Conservation (phyloP, 768 basidiomycete species). For the Mrakia hoshinonis region DNA sequence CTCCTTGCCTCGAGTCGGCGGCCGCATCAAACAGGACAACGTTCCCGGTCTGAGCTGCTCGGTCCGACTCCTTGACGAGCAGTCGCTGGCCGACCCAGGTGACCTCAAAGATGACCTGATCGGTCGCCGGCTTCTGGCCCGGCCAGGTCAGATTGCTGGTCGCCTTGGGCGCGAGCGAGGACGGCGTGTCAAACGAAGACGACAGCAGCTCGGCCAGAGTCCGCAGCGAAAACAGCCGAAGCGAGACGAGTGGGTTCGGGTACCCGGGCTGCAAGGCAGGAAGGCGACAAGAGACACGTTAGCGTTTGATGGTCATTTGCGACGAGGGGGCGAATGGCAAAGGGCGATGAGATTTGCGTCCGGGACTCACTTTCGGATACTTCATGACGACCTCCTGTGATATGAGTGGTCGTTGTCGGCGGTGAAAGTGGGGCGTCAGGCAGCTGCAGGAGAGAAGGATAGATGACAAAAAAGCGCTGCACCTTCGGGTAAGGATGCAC, state of each 20-base stretch:
- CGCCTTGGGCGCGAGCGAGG: conserved; percentile 49
- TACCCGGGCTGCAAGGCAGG: conserved; percentile 32
- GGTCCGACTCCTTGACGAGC: conserved; percentile 68
- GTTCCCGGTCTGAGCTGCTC: conserved; percentile 69
- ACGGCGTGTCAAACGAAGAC: neutral
- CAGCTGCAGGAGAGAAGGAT: too few species aligned
- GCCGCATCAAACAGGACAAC: conserved; percentile 65
- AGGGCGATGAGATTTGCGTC: neutral
- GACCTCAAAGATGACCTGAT: conserved; percentile 72
- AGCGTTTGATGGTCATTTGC: neutral
- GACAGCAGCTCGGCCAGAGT: conserved; percentile 43
- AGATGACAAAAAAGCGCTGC: too few species aligned
- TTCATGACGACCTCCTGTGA: conserved; percentile 42
- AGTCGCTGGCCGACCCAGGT: conserved; percentile 68
- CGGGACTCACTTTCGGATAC: too few species aligned
- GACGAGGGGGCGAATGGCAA: neutral
- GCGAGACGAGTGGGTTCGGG: conserved; percentile 70
- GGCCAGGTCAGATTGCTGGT: conserved; percentile 48
- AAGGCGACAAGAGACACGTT: neutral
- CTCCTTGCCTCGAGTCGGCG: conserved; percentile 29
- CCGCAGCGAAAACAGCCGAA: conserved; percentile 71
- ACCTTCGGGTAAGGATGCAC: conserved; percentile 63
- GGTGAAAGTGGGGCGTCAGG: too few species aligned
- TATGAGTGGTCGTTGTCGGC: too few species aligned
- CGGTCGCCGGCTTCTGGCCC: conserved; percentile 49